Evolutionary conservation across 306 rosid genomes (phyloP), one percentile per base, ranked within the genome.

Genomic region (Nissolia schottii): DNA sequence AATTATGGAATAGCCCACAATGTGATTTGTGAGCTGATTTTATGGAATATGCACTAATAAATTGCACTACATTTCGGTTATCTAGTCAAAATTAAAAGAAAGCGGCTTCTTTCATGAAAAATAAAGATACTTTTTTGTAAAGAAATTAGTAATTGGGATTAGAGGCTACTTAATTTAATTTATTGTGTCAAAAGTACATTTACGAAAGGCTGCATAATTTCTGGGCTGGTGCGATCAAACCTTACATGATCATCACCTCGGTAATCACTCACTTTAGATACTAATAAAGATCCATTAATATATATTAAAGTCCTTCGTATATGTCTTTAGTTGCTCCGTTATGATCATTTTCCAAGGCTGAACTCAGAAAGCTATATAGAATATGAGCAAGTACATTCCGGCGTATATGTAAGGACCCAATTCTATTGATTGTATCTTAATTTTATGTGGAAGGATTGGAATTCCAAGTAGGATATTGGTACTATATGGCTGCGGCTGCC

Each of bases 121-220:
- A 34, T 9, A 40, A 62, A 70, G 73, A 12, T 35, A 37, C 72
- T 61, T 77, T 66, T 68, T 16, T 1, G 4, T 35, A 24, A 4
- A 16, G 27, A n/a, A 16, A 70, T n/a, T n/a, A 18, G 0, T 14
- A 50, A 61, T 19, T 16, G n/a, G 46, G 61, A 72, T 71, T 27
- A 55, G 37, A 71, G 71, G 66, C 66, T 45, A 69, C 74, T 46
- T 34, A 34, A 64, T 37, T 46, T 34, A 34, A 64, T 37, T 22
- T n/a, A n/a, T 37, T 22, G 38, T 43, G 46, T 67, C 45, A 34
- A 76, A 76, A 76, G 75, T 8, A 2, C 15, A 45, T 10, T 45
- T 45, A 34, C 24, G 41, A 67, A 67, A 62, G 35, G 57, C 68
- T 78, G 59, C 82, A 40, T 77, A 63, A 53, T 53, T 71, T 55